These are phyloP conservation scores for Chlorella sp. DNA, from an alignment of 139 green algal genomes.

Conservation along the genomic window DNA sequence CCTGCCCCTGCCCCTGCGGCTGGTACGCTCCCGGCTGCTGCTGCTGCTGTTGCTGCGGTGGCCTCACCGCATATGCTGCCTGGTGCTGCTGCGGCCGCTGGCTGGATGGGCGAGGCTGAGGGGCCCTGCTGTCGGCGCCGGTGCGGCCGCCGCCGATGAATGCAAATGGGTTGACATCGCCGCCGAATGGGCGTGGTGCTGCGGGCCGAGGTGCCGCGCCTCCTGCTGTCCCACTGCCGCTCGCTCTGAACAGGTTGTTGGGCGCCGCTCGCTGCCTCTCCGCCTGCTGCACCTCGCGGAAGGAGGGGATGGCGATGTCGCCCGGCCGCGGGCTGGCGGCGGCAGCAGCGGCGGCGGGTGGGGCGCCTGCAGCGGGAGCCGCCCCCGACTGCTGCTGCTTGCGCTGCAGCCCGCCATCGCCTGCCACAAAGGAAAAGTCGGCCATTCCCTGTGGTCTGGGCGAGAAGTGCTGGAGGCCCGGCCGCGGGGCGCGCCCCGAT, in stretches of 20 bases:
- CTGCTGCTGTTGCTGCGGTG: background rate
- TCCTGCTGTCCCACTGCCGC: background rate
- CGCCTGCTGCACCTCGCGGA: slow-evolving; percentile 25
- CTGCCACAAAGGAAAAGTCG: slow-evolving; percentile 27
- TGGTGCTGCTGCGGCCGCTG: background rate
- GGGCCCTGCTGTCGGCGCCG: background rate
- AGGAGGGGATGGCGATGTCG: slow-evolving; percentile 36
- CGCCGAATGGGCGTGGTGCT: too few relatives aligned
- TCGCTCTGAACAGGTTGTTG: slow-evolving; percentile 1
- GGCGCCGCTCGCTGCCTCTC: background rate
- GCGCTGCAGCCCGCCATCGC: slow-evolving; percentile 9
- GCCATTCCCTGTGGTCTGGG: background rate
- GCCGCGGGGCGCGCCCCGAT: too few relatives aligned
- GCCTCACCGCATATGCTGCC: background rate
- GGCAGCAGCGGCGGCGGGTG: background rate
- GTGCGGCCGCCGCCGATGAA: background rate
- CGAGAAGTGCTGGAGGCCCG: background rate
- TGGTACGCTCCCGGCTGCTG: background rate
- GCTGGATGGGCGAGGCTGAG: background rate
- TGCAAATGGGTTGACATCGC: background rate
- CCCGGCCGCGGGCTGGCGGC: too few relatives aligned
- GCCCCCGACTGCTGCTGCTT: background rate
- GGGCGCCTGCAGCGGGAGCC: background rate
- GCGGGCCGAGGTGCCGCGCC: background rate
- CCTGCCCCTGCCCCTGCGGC: background rate